A percentile compares a stretch with the other conserved stretches of the same genome.
phyloP scores from a whole-genome alignment of 306 rosid genomes.

The Lotus japonicus region DNA sequence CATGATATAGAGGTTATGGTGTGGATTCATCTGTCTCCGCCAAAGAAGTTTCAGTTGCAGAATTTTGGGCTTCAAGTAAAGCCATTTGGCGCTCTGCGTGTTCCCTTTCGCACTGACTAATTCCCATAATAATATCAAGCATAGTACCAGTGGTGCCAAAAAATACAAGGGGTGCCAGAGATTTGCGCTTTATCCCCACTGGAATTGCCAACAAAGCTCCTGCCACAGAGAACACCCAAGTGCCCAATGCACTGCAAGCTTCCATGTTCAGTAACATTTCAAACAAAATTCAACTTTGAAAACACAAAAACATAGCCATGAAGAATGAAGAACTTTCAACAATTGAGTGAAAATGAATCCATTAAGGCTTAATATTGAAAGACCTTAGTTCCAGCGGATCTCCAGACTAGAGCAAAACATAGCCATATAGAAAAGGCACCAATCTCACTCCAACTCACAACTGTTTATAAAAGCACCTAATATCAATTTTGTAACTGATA shows the following conservation, averaged over 20 bases:
- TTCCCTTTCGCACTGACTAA: slow-evolving; percentile 78
- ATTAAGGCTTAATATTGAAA: neutral
- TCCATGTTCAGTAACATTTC: slow-evolving; percentile 17
- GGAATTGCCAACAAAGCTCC: slow-evolving; percentile 96
- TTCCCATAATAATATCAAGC: slow-evolving; percentile 90
- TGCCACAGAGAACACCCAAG: slow-evolving; percentile 93
- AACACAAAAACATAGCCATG: neutral
- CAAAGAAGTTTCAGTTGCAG: slow-evolving; percentile 35
- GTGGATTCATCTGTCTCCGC: slow-evolving; percentile 26
- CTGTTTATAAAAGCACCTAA: neutral
- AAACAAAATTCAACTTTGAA: neutral
- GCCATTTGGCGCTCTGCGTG: slow-evolving; percentile 85
- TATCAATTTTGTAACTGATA: neutral
- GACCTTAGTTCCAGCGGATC: neutral
- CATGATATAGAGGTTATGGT: slow-evolving; percentile 27
- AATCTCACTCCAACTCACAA: neutral
- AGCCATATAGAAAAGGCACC: neutral
- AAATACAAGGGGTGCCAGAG: slow-evolving; percentile 86
- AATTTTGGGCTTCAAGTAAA: slow-evolving; percentile 62
- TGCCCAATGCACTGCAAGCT: slow-evolving; percentile 70
- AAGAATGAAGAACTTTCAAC: neutral
- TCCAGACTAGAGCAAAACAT: neutral
- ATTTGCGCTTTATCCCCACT: slow-evolving; percentile 84
- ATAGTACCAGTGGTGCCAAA: slow-evolving; percentile 94
- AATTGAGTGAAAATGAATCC: neutral